phyloP scores from a whole-genome alignment of 1,139 yeast species.

The Magnusiomyces paraingens region DNA sequence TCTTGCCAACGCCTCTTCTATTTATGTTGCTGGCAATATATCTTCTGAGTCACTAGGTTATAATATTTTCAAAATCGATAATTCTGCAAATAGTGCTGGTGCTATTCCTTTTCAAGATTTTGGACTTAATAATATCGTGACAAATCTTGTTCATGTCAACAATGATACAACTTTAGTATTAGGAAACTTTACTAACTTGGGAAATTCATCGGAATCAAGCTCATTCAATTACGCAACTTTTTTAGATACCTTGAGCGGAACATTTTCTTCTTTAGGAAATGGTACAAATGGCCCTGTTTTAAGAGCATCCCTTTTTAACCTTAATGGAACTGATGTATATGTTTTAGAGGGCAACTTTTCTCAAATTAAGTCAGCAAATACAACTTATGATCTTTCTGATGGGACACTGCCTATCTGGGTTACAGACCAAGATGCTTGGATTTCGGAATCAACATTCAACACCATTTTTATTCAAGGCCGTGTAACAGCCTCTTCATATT shows the following conservation, averaged over 20 bases:
- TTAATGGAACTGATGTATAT: conserved; percentile 33
- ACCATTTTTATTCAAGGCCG: conserved; percentile 20
- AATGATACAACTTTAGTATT: conserved; percentile 31
- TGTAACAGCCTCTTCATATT: conserved; percentile 18
- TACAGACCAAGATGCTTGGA: conserved; percentile 24
- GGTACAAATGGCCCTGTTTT: conserved; percentile 28
- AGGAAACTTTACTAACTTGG: conserved; percentile 37
- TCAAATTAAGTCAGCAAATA: conserved; percentile 16
- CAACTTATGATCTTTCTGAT: conserved; percentile 1
- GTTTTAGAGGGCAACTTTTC: conserved; percentile 35
- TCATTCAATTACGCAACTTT: conserved; percentile 21
- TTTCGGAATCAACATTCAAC: conserved; percentile 21
- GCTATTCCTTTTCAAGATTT: neutral
- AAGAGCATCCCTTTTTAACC: conserved; percentile 22
- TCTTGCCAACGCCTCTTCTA: conserved; percentile 18
- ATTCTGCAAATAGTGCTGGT: neutral
- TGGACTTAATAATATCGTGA: conserved; percentile 31
- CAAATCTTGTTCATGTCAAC: conserved; percentile 30
- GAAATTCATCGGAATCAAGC: conserved; percentile 15
- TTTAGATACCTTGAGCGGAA: conserved; percentile 24
- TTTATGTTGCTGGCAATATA: conserved; percentile 50
- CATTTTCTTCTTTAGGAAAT: conserved; percentile 25
- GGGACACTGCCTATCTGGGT: conserved; percentile 27
- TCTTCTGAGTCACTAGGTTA: conserved; percentile 29
- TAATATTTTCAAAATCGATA: conserved; percentile 28